A percentile compares a stretch with the other conserved stretches of the same genome.
phyloP scores from a whole-genome alignment of 352 stramenopile genomes.

The Thalassiosira hispida region DNA sequence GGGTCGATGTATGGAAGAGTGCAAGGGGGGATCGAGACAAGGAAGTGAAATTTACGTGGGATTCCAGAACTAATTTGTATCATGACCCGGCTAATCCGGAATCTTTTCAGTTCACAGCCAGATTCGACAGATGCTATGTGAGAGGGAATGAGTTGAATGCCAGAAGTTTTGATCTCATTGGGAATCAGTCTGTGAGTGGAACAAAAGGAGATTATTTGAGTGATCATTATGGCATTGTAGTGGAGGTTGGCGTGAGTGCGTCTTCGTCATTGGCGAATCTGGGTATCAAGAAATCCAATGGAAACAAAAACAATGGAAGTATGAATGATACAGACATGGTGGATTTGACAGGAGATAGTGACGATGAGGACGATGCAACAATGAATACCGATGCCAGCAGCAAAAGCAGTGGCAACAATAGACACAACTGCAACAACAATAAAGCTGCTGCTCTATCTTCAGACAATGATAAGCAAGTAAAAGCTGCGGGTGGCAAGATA shows the following conservation, averaged over 20 bases:
- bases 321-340: background rate
- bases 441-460: background rate
- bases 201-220: constrained; percentile 36
- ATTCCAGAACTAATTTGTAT: constrained; percentile 44
- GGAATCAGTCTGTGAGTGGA: constrained; percentile 33
- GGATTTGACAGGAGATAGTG: constrained; percentile 4
- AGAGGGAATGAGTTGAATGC: constrained; percentile 21
- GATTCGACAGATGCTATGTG: constrained; percentile 50
- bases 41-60: constrained; percentile 37
- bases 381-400: background rate
- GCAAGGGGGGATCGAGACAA: background rate
- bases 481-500: background rate
- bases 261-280: background rate
- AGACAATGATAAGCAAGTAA: background rate
- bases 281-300: background rate
- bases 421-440: background rate
- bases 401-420: background rate
- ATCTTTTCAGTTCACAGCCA: constrained; percentile 32
- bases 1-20: constrained; percentile 47
- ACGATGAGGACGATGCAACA: background rate
- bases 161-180: constrained; percentile 36
- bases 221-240: constrained; percentile 49
- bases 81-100: constrained; percentile 14
- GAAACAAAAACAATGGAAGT: background rate
- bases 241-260: constrained; percentile 16